These are phyloP conservation scores for Lophiotrema nucula DNA, from an alignment of 495 filamentous ascomycete genomes.

Conservation along the genomic window DNA sequence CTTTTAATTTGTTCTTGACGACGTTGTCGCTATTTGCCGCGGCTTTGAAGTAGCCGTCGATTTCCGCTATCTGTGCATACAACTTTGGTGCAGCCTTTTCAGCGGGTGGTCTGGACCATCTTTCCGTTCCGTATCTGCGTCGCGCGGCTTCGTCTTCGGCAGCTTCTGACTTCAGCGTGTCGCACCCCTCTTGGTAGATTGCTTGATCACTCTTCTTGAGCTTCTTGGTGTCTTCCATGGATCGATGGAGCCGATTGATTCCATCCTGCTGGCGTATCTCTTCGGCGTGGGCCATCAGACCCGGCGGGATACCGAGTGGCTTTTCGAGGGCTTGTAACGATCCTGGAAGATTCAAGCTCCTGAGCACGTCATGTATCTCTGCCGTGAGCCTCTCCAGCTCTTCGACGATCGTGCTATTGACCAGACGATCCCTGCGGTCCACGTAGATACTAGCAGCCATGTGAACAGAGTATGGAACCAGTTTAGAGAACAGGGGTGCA, in stretches of 20 bases:
- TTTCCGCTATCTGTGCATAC: slow-evolving; percentile 71
- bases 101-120: slow-evolving; percentile 74
- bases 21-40: slow-evolving; percentile 80
- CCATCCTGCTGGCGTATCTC: slow-evolving; percentile 94
- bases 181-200: slow-evolving; percentile 77
- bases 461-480: slow-evolving; percentile 95
- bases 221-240: slow-evolving; percentile 82
- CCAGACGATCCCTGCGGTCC: slow-evolving; percentile 80
- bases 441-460: slow-evolving; percentile 93
- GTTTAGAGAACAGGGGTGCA: slow-evolving; percentile 79
- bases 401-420: slow-evolving; percentile 81
- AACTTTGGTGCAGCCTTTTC: slow-evolving; percentile 69
- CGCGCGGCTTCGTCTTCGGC: slow-evolving; percentile 76
- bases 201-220: slow-evolving; percentile 72
- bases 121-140: slow-evolving; percentile 79
- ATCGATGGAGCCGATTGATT: slow-evolving; percentile 65
- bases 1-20: slow-evolving; percentile 73
- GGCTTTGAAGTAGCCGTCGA: slow-evolving; percentile 82
- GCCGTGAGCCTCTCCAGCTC: slow-evolving; percentile 82
- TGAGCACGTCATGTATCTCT: slow-evolving; percentile 70
- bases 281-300: slow-evolving; percentile 83
- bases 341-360: slow-evolving; percentile 84
- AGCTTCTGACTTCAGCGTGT: slow-evolving; percentile 72
- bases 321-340: slow-evolving; percentile 94
- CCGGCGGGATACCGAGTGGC: slow-evolving; percentile 85